Percentiles rank a stretch among this genome's conserved stretches.
These are phyloP conservation scores for Aeschynomene evenia DNA, from an alignment of 306 rosid species.

Conservation along the genomic window DNA sequence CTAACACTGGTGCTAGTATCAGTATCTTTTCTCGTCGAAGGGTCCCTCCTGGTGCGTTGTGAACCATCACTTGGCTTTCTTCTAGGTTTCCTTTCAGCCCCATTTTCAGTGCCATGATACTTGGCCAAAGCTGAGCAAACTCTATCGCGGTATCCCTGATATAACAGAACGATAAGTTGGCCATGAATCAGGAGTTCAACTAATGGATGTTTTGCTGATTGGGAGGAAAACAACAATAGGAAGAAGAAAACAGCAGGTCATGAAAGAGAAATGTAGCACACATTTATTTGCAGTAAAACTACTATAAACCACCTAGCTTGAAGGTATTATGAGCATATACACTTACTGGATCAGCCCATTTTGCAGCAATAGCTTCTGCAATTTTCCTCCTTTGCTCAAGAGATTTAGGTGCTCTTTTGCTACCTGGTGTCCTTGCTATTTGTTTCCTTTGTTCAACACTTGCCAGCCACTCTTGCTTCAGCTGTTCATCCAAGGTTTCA, in stretches of 20 bases:
- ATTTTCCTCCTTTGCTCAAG: slow-evolving; percentile 84
- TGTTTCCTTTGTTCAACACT: slow-evolving; percentile 60
- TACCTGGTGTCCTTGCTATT: slow-evolving; percentile 42
- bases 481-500: slow-evolving; percentile 48
- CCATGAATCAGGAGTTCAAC: neutral
- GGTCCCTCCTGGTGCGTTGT: slow-evolving; percentile 40
- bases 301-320: slow-evolving; percentile 19
- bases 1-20: slow-evolving; percentile 25
- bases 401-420: slow-evolving; percentile 86
- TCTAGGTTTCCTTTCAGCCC: slow-evolving; percentile 64
- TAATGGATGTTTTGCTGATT: neutral
- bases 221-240: neutral
- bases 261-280: slow-evolving; percentile 9
- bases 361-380: slow-evolving; percentile 84
- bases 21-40: slow-evolving; percentile 39
- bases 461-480: slow-evolving; percentile 62
- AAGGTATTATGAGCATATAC: slow-evolving; percentile 14
- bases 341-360: slow-evolving; percentile 95
- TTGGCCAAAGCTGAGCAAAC: slow-evolving; percentile 69
- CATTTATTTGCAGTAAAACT: neutral
- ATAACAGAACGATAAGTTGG: slow-evolving; percentile 19
- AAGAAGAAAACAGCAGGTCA: neutral
- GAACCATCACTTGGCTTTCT: slow-evolving; percentile 47
- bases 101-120: slow-evolving; percentile 57
- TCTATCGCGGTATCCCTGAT: slow-evolving; percentile 76